Percentiles rank a stretch among this genome's conserved stretches.
Conservation (phyloP, 371 early-diverging fungal species). For the Lichtheimia ornata region DNA sequence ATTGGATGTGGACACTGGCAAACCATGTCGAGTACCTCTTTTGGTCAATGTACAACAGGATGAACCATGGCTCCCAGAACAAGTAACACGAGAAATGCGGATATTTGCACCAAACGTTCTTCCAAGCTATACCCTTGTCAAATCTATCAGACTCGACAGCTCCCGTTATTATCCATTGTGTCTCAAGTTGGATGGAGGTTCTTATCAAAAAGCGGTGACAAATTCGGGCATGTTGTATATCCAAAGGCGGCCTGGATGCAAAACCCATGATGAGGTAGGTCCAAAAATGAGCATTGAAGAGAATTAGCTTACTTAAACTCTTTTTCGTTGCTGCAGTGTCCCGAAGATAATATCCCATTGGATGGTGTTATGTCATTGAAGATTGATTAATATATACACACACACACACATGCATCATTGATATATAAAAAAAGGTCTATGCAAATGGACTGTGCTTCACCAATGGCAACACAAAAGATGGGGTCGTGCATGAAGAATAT, state of each 20-base stretch:
- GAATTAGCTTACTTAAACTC: too few species aligned
- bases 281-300: too few species aligned
- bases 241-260: conserved; percentile 2
- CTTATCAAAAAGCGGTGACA: conserved; percentile 27
- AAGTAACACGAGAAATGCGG: conserved; percentile 19
- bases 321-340: too few species aligned
- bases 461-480: too few species aligned
- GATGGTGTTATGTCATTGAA: too few species aligned
- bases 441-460: too few species aligned
- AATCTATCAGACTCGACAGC: conserved; percentile 52
- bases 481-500: too few species aligned
- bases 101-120: conserved; percentile 68
- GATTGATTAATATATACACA: too few species aligned
- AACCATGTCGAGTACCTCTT: conserved; percentile 63
- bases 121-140: conserved; percentile 57
- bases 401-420: too few species aligned
- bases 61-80: conserved; percentile 17
- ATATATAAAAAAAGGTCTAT: too few species aligned
- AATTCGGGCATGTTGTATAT: conserved; percentile 44
- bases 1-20: conserved; percentile 63
- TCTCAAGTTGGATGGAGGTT: conserved; percentile 41
- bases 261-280: conserved; percentile 11
- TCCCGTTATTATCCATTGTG: conserved; percentile 64
- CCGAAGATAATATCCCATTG: too few species aligned
- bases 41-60: conserved; percentile 29